Conservation (phyloP, 345 rosid genomes). For the Murraya koenigii region DNA sequence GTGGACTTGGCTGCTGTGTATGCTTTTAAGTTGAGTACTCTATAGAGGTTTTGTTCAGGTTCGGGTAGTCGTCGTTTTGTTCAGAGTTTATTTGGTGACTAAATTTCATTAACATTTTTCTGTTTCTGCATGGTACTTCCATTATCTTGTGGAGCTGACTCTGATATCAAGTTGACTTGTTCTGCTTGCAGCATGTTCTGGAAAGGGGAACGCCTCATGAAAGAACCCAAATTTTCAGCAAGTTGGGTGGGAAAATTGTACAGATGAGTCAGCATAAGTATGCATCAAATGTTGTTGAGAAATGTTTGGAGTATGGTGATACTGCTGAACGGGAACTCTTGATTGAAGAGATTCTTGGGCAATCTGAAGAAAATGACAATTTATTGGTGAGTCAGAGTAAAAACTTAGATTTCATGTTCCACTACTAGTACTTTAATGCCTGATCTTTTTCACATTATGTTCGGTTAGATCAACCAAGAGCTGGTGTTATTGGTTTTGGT, state of each 20-base stretch:
- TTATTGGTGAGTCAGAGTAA: constrained; percentile 61
- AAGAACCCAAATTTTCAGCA: constrained; percentile 68
- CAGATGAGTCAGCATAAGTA: constrained; percentile 98
- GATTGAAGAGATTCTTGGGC: constrained; percentile 80
- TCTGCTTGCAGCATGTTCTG: constrained; percentile 72
- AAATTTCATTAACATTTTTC: not conserved
- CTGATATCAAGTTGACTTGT: not conserved
- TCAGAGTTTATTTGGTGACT: not conserved
- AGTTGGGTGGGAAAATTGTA: constrained; percentile 77
- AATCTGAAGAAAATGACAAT: constrained; percentile 72
- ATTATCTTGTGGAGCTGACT: no score
- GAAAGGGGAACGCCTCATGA: constrained; percentile 83
- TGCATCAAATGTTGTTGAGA: constrained; percentile 94
- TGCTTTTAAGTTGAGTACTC: not conserved
- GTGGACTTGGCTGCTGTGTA: not conserved
- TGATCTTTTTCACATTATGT: not conserved
- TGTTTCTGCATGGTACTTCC: not conserved
- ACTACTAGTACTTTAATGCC: not conserved
- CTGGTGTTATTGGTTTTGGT: not conserved
- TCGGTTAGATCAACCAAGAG: not conserved
- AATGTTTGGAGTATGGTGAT: constrained; percentile 86
- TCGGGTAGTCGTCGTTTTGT: not conserved
- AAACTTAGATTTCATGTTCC: not conserved
- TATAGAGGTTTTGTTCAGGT: not conserved
- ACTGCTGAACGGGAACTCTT: constrained; percentile 63